Evolutionary conservation across 495 filamentous ascomycete genomes (phyloP), one percentile per base, ranked within the genome.

Genomic region (Immersiella caudata): DNA sequence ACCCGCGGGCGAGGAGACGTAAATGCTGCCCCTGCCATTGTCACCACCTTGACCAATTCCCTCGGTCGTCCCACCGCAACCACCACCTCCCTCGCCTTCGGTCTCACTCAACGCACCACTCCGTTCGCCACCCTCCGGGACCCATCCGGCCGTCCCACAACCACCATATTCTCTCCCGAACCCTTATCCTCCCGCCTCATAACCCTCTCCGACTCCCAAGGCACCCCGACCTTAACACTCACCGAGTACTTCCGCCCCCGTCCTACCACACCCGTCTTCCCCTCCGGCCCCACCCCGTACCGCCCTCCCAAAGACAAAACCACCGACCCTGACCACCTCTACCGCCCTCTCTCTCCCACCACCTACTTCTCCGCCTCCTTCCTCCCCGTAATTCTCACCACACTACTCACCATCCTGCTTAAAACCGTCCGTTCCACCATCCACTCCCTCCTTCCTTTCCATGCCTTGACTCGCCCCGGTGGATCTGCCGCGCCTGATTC

Each of bases 351-450:
- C 50, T 54, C 50, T 6, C 6, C 6, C 18, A 5, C 50, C 50
- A 20, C 20, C 14, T 65, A 65, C 52, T 65, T 65, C 35, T 25
- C 33, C 51, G 62, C 50, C 4, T 56, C 62, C 8, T 65, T 65
- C n/a, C 6, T 57, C 6, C 62, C 62, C 12, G 50, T 65, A 2
- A 2, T 58, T 11, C 29, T 65, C 46, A 25, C 62, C 1, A 65
- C 62, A 6, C 24, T 65, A 2, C 35, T 65, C 16, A 18, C 51
- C 52, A 65, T 65, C 16, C 5, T 21, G 11, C 24, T 58, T 16
- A 25, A 65, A 27, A 21, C 50, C 9, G n/a, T 65, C 27, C 24
- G 36, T 26, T 12, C 51, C 12, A 52, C 40, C n/a, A 6, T 65
- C 18, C 25, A 58, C 11, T 25, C 26, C 62, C 22, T 65, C 9